Evolutionary conservation across 805 yeast species (phyloP).

Genomic region (Hanseniaspora occidentalis): DNA sequence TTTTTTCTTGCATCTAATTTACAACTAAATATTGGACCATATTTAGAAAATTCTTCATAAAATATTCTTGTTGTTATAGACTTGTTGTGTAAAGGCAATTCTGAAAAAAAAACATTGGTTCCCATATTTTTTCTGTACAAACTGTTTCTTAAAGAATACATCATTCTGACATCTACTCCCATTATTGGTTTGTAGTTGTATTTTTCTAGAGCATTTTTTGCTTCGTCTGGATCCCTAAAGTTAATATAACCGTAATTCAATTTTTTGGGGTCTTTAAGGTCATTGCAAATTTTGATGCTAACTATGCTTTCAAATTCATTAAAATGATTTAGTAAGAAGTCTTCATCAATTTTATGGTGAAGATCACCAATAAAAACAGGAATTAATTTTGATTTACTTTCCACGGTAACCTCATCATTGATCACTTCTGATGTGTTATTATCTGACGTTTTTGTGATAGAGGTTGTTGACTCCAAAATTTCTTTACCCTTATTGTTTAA

Average conservation of each 20-base stretch:
- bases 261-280: constrained; percentile 40
- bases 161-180: constrained; percentile 37
- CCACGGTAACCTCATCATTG: constrained; percentile 1
- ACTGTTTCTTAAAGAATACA: constrained; percentile 40
- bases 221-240: constrained; percentile 37
- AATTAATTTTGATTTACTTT: constrained; percentile 9
- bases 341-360: constrained; percentile 37
- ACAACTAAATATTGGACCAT: constrained; percentile 34
- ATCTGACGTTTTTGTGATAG: too few relatives aligned
- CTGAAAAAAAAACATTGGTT: constrained; percentile 38
- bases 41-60: constrained; percentile 36
- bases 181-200: constrained; percentile 36
- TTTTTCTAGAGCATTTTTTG: constrained; percentile 41
- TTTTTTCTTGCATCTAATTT: constrained; percentile 26
- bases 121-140: constrained; percentile 31
- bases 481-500: too few relatives aligned
- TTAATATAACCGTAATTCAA: constrained; percentile 68
- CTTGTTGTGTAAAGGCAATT: constrained; percentile 25
- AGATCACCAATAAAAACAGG: constrained; percentile 57
- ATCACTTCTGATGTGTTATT: background rate
- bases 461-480: too few relatives aligned
- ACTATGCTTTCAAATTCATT: constrained; percentile 31
- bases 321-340: constrained; percentile 33
- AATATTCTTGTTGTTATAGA: constrained; percentile 31
- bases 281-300: constrained; percentile 49